Conservation (phyloP, 2,329 filamentous ascomycete species). For the Sclerotinia subarctica region DNA sequence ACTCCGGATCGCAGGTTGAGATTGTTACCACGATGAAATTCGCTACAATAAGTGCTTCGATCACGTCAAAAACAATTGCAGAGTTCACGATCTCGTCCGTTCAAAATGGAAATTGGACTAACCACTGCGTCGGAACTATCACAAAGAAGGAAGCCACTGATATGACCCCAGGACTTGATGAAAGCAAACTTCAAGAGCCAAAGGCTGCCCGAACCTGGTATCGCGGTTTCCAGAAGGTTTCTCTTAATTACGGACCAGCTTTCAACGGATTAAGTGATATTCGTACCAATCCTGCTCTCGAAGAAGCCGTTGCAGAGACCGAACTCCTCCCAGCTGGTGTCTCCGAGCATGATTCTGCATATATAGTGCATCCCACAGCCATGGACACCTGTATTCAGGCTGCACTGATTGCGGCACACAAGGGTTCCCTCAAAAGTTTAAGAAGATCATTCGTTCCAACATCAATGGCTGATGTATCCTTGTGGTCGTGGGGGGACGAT, state of each 20-base stretch:
- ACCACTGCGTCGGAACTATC: conserved; percentile 15
- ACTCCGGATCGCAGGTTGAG: conserved; percentile 17
- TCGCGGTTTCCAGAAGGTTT: conserved; percentile 39
- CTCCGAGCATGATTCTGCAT: conserved; percentile 38
- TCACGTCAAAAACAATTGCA: conserved; percentile 6
- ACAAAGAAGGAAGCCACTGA: background rate
- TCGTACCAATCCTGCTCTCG: conserved; percentile 32
- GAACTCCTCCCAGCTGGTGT: conserved; percentile 26
- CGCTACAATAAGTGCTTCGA: conserved; percentile 9
- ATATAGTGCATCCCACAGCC: conserved; percentile 53
- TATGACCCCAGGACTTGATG: background rate
- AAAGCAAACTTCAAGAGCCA: conserved; percentile 30
- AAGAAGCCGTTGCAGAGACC: conserved; percentile 33
- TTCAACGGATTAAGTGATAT: conserved; percentile 41
- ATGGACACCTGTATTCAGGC: conserved; percentile 55
- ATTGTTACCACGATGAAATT: conserved; percentile 18
- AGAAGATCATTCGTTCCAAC: conserved; percentile 14
- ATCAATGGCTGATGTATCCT: background rate
- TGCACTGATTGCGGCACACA: conserved; percentile 5
- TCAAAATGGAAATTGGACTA: conserved; percentile 13
- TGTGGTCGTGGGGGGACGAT: conserved; percentile 1
- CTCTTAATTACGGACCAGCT: conserved; percentile 42
- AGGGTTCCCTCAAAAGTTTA: background rate
- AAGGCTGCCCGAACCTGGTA: conserved; percentile 38
- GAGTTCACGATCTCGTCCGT: conserved; percentile 18